Evolutionary conservation across 1,284 basidiomycete species (phyloP).

Genomic region (Crucibulum cyathiforme): DNA sequence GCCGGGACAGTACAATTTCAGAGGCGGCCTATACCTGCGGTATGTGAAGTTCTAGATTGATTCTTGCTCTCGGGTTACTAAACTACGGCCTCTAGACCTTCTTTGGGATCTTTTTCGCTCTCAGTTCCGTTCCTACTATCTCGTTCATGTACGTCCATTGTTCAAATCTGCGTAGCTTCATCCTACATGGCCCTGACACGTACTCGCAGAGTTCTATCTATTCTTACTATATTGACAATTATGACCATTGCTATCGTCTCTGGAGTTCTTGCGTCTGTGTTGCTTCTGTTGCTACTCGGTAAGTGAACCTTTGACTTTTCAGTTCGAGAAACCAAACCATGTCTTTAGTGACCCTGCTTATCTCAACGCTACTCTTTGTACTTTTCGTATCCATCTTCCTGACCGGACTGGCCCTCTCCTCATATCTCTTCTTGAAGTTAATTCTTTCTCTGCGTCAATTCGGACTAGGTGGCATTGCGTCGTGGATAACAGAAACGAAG

Average conservation of each 20-base stretch:
- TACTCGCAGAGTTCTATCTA: conserved; percentile 22
- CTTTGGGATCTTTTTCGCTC: conserved; percentile 30
- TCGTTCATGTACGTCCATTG: conserved; percentile 33
- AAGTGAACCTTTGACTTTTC: conserved; percentile 6
- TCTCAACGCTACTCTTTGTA: conserved; percentile 12
- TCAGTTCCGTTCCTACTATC: conserved; percentile 37
- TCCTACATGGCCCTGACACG: too few relatives aligned
- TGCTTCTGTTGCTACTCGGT: conserved; percentile 32
- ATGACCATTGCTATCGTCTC: conserved; percentile 25
- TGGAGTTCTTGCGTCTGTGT: conserved; percentile 26
- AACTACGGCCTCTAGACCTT: conserved; percentile 28
- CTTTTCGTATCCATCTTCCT: conserved; percentile 19
- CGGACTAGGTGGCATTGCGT: conserved; percentile 40
- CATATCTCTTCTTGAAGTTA: conserved; percentile 42
- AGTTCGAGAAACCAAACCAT: too few relatives aligned
- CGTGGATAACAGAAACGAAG: conserved; percentile 45
- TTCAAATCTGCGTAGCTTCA: not conserved
- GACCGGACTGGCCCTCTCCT: conserved; percentile 17
- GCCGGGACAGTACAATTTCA: not conserved
- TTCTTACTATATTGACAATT: conserved; percentile 30
- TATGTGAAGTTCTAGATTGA: not conserved
- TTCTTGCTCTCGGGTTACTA: not conserved
- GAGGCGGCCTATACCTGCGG: not conserved
- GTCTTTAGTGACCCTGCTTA: conserved; percentile 16
- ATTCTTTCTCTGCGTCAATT: conserved; percentile 32